Conservation (phyloP, 2,329 filamentous ascomycete genomes). For the Colletotrichum godetiae region DNA sequence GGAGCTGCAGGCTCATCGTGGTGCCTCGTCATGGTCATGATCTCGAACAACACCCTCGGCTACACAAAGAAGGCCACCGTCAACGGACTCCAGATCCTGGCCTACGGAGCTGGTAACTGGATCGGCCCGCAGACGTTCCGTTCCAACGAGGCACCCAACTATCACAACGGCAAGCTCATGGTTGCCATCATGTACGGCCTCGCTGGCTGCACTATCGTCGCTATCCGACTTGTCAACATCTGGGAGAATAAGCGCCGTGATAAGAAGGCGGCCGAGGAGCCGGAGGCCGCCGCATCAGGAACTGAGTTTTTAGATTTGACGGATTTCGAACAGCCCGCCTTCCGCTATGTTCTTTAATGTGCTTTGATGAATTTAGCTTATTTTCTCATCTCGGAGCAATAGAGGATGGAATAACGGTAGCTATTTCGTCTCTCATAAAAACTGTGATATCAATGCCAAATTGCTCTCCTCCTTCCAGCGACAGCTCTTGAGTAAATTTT, state of each 20-base stretch:
- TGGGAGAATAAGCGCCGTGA: conserved; percentile 41
- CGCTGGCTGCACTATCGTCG: conserved; percentile 31
- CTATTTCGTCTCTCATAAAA: too few relatives aligned
- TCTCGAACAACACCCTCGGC: conserved; percentile 43
- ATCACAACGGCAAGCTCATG: conserved; percentile 41
- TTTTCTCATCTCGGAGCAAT: too few relatives aligned
- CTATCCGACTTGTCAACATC: conserved; percentile 39
- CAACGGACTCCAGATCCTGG: conserved; percentile 39
- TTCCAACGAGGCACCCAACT: conserved; percentile 38
- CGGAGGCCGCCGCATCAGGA: conserved; percentile 14
- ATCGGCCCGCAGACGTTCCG: conserved; percentile 42
- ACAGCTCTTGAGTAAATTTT: background rate
- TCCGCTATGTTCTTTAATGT: conserved; percentile 39
- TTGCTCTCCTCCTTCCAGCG: background rate
- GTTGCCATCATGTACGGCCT: conserved; percentile 40
- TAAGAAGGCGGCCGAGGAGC: conserved; percentile 38
- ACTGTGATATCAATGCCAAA: too few relatives aligned
- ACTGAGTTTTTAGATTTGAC: conserved; percentile 41
- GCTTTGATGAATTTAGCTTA: too few relatives aligned
- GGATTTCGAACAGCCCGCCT: conserved; percentile 39
- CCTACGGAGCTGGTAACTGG: conserved; percentile 38
- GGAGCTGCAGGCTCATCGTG: conserved; percentile 40
- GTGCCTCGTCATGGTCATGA: conserved; percentile 42
- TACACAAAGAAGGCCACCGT: conserved; percentile 45
- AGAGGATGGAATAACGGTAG: too few relatives aligned